Conservation (phyloP, 169 alveolate species). For the Eimeria falciformis region DNA sequence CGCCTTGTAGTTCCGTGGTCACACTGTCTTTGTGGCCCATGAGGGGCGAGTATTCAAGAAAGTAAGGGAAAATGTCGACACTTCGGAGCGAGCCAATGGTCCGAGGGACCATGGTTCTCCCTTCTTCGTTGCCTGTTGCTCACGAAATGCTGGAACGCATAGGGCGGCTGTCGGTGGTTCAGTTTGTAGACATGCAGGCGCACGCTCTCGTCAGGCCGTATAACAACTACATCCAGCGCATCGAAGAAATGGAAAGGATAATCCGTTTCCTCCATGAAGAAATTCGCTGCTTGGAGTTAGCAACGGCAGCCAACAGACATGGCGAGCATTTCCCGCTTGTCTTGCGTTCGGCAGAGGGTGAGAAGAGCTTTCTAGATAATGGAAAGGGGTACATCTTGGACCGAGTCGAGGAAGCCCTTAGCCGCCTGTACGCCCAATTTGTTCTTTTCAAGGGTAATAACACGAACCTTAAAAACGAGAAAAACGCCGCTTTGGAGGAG, state of each 20-base stretch:
- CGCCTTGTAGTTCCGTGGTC: not conserved
- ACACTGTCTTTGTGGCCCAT: not conserved
- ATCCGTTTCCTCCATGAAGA: slow-evolving; percentile 75
- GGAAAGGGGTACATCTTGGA: slow-evolving; percentile 83
- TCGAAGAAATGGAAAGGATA: slow-evolving; percentile 92
- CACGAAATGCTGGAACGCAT: slow-evolving; percentile 89
- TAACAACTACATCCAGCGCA: slow-evolving; percentile 92
- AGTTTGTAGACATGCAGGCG: slow-evolving; percentile 88
- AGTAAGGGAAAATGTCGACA: slow-evolving; percentile 51
- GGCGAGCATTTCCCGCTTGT: slow-evolving; percentile 78
- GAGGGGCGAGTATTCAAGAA: not conserved
- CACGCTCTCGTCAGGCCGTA: slow-evolving; percentile 91
- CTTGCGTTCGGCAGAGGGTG: slow-evolving; percentile 75
- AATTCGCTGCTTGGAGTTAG: slow-evolving; percentile 59
- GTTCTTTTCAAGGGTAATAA: slow-evolving; percentile 91
- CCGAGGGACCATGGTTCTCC: slow-evolving; percentile 94
- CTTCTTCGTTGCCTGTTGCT: slow-evolving; percentile 90
- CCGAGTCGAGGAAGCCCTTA: slow-evolving; percentile 84
- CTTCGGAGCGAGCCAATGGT: slow-evolving; percentile 88
- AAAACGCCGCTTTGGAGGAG: slow-evolving; percentile 89
- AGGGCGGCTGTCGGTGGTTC: slow-evolving; percentile 90
- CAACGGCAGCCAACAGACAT: slow-evolving; percentile 13
- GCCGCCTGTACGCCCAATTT: slow-evolving; percentile 91
- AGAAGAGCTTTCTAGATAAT: slow-evolving; percentile 80
- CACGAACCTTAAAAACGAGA: slow-evolving; percentile 85